Percentiles rank a stretch among this genome's conserved stretches.
These are phyloP conservation scores for Starmerella sp. DNA, from an alignment of 805 yeast species.

Conservation along the genomic window DNA sequence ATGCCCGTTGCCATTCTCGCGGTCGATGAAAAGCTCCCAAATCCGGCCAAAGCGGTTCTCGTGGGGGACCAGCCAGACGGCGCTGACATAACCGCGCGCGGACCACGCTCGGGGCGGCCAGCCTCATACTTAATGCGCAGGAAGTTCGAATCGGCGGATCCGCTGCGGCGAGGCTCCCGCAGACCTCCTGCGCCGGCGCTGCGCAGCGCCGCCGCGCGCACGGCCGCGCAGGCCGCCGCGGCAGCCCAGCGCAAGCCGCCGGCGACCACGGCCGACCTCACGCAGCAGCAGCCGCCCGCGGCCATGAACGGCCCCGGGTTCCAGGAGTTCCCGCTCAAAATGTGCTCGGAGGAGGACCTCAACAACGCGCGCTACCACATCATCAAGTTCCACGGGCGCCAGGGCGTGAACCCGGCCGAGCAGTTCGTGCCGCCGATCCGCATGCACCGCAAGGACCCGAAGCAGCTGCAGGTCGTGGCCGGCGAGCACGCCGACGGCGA, in stretches of 20 bases:
- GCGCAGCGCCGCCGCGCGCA: slow-evolving; percentile 7
- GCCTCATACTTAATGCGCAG: slow-evolving; percentile 3
- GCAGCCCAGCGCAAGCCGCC: background rate
- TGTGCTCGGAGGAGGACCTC: slow-evolving; percentile 61
- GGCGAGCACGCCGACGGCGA: slow-evolving; percentile 19
- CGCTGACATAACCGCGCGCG: too few species aligned
- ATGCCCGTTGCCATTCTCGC: slow-evolving; percentile 10
- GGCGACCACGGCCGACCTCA: slow-evolving; percentile 14
- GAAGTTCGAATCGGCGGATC: slow-evolving; percentile 23
- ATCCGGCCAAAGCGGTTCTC: too few species aligned
- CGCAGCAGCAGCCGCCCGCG: slow-evolving; percentile 10
- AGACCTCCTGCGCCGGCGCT: slow-evolving; percentile 17
- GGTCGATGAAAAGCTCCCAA: too few species aligned
- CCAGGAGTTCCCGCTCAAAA: slow-evolving; percentile 49
- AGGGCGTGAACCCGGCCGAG: slow-evolving; percentile 55
- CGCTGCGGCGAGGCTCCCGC: slow-evolving; percentile 19
- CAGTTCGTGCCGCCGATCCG: slow-evolving; percentile 76
- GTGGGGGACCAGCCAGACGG: too few species aligned
- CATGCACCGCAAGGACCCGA: slow-evolving; percentile 86
- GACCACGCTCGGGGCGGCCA: too few species aligned
- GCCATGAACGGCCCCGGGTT: slow-evolving; percentile 12
- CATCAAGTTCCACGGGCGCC: slow-evolving; percentile 64
- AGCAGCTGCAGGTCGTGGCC: slow-evolving; percentile 76
- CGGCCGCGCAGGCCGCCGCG: slow-evolving; percentile 6
- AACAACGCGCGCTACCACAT: slow-evolving; percentile 68